Evolutionary conservation across 2,329 filamentous ascomycete genomes (phyloP).

Genomic region (Dendryphion nanum): DNA sequence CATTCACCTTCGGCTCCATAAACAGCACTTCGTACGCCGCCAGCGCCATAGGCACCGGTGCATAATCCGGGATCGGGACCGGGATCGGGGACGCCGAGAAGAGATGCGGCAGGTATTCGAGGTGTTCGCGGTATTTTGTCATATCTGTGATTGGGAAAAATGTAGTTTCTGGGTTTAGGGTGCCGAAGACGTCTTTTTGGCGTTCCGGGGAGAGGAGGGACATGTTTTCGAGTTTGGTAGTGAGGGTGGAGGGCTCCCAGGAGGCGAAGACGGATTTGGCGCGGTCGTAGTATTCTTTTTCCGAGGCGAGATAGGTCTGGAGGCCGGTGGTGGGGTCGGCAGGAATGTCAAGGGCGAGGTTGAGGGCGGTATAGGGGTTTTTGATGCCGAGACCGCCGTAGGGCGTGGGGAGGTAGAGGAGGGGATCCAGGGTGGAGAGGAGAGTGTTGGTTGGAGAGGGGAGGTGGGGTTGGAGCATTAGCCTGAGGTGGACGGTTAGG

Average conservation of each 20-base stretch:
- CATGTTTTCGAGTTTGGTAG: not conserved
- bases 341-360: constrained; percentile 13
- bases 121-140: constrained; percentile 14
- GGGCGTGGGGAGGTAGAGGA: constrained; percentile 24
- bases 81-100: not conserved
- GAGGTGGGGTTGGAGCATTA: constrained; percentile 13
- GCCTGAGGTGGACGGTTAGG: constrained; percentile 19
- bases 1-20: constrained; percentile 7
- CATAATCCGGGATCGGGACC: not conserved
- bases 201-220: not conserved
- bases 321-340: constrained; percentile 9
- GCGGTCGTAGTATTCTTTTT: constrained; percentile 18
- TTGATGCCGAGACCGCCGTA: constrained; percentile 31
- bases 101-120: constrained; percentile 6
- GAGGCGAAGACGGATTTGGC: not conserved
- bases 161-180: too few species aligned
- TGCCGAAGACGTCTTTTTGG: too few species aligned
- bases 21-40: constrained; percentile 13
- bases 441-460: not conserved
- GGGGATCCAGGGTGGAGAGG: constrained; percentile 18
- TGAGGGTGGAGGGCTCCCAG: constrained; percentile 7
- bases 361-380: constrained; percentile 24
- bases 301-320: constrained; percentile 11
- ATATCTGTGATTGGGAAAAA: too few species aligned
- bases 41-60: constrained; percentile 5